Conservation (phyloP, 495 filamentous ascomycete species). For the Neurospora cerealis region DNA sequence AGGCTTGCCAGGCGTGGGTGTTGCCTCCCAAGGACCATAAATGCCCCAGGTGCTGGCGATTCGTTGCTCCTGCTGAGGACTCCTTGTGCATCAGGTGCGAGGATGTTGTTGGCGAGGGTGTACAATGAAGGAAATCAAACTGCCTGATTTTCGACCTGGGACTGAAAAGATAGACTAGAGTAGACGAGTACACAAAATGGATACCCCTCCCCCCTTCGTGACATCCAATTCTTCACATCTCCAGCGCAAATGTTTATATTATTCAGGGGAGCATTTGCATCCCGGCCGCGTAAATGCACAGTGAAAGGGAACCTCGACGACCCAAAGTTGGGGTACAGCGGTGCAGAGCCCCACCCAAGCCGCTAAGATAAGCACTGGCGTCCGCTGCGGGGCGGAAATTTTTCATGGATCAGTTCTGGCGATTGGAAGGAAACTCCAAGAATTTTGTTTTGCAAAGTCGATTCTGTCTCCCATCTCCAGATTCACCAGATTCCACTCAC, state of each 20-base stretch:
- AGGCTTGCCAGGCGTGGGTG: conserved; percentile 47
- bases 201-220: background rate
- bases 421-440: background rate
- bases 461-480: background rate
- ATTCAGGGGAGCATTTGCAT: background rate
- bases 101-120: conserved; percentile 40
- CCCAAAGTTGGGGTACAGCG: background rate
- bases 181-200: background rate
- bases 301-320: background rate
- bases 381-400: background rate
- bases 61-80: conserved; percentile 48
- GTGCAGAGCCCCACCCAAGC: background rate
- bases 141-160: background rate
- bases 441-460: background rate
- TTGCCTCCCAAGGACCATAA: conserved; percentile 58
- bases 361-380: background rate
- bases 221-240: background rate
- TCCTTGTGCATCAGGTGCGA: conserved; percentile 66
- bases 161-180: background rate
- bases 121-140: background rate
- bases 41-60: conserved; percentile 85
- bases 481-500: background rate
- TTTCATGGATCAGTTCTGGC: background rate
- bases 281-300: background rate
- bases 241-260: background rate